phyloP scores from a whole-genome alignment of 306 rosid genomes.

The Acacia confusa region DNA sequence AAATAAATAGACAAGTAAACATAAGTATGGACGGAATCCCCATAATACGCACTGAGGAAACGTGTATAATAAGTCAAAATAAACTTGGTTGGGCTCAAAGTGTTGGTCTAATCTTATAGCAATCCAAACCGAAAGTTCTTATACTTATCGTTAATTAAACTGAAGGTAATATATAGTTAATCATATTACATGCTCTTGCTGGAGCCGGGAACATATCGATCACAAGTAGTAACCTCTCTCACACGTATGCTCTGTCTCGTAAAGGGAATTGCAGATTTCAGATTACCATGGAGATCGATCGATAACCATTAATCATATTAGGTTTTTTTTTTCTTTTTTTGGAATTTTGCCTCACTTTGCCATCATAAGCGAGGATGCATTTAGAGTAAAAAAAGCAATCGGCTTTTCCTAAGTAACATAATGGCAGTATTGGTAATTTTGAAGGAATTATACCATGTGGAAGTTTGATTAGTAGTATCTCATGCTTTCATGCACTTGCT shows the following conservation, averaged over 20 bases:
- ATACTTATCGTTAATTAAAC: neutral
- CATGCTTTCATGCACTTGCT: neutral
- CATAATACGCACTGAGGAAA: neutral
- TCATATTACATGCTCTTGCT: neutral
- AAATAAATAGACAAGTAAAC: neutral
- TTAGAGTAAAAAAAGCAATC: neutral
- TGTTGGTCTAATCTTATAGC: neutral
- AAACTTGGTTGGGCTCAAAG: neutral
- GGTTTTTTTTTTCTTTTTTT: neutral
- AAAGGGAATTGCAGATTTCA: constrained; percentile 41
- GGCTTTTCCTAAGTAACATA: neutral
- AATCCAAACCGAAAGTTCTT: neutral
- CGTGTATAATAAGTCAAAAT: neutral
- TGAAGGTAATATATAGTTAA: neutral
- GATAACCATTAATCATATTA: constrained; percentile 21
- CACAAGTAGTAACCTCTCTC: neutral
- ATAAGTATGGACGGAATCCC: neutral
- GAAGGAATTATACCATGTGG: neutral
- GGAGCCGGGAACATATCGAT: neutral
- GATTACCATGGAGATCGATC: constrained; percentile 7
- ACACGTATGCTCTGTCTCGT: neutral
- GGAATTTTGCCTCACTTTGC: no score
- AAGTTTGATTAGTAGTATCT: neutral
- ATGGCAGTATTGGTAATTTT: neutral
- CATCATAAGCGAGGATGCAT: neutral